Conservation (phyloP, 1,284 basidiomycete species). For the Prillingera fragicola region DNA sequence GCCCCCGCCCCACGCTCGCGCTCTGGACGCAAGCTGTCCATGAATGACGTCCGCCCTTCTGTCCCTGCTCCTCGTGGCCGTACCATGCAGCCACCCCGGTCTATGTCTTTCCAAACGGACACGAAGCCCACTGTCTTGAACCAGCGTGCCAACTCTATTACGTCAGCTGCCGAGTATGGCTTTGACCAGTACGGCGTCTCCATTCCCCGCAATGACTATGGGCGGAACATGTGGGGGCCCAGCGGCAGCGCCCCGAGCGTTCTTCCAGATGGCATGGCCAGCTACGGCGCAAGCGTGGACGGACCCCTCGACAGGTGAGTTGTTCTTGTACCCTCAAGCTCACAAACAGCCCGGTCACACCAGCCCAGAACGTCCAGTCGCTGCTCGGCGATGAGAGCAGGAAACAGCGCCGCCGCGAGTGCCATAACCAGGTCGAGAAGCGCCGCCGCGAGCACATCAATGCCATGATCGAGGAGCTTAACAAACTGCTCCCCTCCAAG, state of each 20-base stretch:
- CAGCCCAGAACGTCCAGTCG: slow-evolving; percentile 22
- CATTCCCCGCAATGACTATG: slow-evolving; percentile 22
- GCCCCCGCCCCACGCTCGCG: slow-evolving; percentile 25
- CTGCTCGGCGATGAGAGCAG: slow-evolving; percentile 30
- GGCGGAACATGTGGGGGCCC: slow-evolving; percentile 10
- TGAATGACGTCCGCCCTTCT: slow-evolving; percentile 33
- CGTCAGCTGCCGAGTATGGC: slow-evolving; percentile 4
- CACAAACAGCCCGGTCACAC: slow-evolving; percentile 36
- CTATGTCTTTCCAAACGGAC: slow-evolving; percentile 19
- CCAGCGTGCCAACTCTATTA: slow-evolving; percentile 13
- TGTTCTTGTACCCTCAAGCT: not conserved
- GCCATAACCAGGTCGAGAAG: slow-evolving; percentile 46
- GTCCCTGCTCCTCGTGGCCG: slow-evolving; percentile 10
- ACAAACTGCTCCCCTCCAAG: slow-evolving; percentile 31
- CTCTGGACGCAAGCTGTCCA: slow-evolving; percentile 32
- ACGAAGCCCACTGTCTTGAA: slow-evolving; percentile 8
- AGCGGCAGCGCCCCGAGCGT: slow-evolving; percentile 24
- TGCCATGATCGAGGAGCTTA: slow-evolving; percentile 44
- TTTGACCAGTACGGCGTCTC: slow-evolving; percentile 25
- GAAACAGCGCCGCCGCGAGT: slow-evolving; percentile 41
- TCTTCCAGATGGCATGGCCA: slow-evolving; percentile 19
- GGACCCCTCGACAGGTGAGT: slow-evolving; percentile 22
- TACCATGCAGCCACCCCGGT: slow-evolving; percentile 16
- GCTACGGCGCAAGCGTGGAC: slow-evolving; percentile 24
- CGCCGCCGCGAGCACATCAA: slow-evolving; percentile 46